A percentile compares a stretch with the other conserved stretches of the same genome.
Conservation (phyloP, 176 grass and related monocot species). For the Phragmites australis region DNA sequence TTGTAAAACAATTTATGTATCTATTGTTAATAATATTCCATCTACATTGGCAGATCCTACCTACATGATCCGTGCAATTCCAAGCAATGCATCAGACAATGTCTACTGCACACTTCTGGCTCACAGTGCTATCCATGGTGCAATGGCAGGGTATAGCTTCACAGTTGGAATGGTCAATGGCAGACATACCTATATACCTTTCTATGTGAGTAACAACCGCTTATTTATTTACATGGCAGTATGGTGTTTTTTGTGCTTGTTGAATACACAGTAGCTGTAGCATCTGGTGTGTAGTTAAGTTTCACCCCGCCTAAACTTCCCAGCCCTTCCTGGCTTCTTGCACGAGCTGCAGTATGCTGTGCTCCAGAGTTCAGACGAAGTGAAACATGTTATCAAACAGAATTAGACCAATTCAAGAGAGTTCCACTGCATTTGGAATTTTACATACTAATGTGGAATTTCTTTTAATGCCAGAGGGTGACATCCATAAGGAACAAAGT, state of each 20-base stretch:
- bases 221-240: background rate
- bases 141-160: conserved; percentile 96
- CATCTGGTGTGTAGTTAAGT: conserved; percentile 8
- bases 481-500: conserved; percentile 78
- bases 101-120: conserved; percentile 92
- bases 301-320: background rate
- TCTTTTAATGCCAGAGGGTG: conserved; percentile 57
- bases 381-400: background rate
- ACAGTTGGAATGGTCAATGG: conserved; percentile 80
- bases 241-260: background rate
- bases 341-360: background rate
- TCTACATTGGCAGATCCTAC: conserved; percentile 77
- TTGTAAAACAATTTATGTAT: conserved; percentile 18
- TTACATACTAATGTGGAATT: background rate
- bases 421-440: background rate
- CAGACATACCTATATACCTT: conserved; percentile 91
- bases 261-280: background rate
- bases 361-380: background rate
- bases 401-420: background rate
- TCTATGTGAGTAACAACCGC: conserved; percentile 68
- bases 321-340: background rate
- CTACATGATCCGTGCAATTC: conserved; percentile 97
- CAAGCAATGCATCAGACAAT: conserved; percentile 97
- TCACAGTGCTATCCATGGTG: conserved; percentile 87
- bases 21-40: conserved; percentile 9